These are phyloP conservation scores for Bruguiera sexangula DNA, from an alignment of 345 rosid genomes.

Conservation along the genomic window DNA sequence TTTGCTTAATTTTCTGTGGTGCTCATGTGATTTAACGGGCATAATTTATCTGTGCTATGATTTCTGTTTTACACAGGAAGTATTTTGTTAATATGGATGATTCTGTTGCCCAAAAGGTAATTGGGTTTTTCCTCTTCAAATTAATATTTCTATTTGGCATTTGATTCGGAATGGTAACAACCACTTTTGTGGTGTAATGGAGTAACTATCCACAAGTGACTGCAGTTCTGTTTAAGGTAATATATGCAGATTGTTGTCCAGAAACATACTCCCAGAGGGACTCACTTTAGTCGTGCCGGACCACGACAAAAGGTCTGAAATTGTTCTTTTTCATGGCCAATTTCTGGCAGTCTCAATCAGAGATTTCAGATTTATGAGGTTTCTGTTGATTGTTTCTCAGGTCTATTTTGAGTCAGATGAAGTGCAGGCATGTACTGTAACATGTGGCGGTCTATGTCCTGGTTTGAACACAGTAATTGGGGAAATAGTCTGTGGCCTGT, in stretches of 20 bases:
- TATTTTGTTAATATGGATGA: conserved; percentile 84
- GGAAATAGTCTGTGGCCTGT: conserved; percentile 71
- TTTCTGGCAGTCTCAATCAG: not conserved
- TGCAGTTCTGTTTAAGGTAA: not conserved
- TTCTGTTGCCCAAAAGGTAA: conserved; percentile 73
- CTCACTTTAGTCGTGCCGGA: conserved; percentile 89
- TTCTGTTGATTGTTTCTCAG: conserved; percentile 29
- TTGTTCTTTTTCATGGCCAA: not conserved
- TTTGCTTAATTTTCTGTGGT: not conserved
- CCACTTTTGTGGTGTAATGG: too few relatives aligned
- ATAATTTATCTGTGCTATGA: not conserved
- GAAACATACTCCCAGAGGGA: conserved; percentile 70
- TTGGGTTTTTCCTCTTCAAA: not conserved
- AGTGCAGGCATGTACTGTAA: conserved; percentile 81
- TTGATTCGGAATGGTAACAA: too few relatives aligned
- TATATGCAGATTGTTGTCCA: conserved; percentile 64
- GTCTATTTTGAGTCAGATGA: conserved; percentile 74
- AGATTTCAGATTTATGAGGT: not conserved
- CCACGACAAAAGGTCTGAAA: conserved; percentile 76
- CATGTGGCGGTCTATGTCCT: conserved; percentile 95
- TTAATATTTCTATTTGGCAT: too few relatives aligned
- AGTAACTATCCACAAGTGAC: too few relatives aligned
- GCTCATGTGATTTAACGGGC: not conserved
- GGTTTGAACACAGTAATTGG: conserved; percentile 89
- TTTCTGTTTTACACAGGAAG: conserved; percentile 52